phyloP scores from a whole-genome alignment of 2,329 filamentous ascomycete genomes.

The Fusarium compactum region DNA sequence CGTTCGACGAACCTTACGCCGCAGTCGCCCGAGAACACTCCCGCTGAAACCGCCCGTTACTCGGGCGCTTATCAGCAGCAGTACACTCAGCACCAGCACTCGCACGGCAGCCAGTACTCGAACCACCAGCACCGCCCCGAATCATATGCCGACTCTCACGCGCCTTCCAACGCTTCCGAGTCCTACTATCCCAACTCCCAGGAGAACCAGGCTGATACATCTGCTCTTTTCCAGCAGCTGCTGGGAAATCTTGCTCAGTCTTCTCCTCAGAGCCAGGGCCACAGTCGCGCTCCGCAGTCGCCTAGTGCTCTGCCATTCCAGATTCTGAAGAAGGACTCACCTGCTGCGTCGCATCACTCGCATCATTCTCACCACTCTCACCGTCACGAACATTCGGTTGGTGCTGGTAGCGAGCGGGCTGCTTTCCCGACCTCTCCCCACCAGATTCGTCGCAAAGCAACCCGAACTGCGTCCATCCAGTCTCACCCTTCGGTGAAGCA shows the following conservation, averaged over 20 bases:
- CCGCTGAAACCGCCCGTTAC: slow-evolving; percentile 47
- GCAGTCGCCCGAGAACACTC: slow-evolving; percentile 54
- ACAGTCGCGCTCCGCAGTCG: slow-evolving; percentile 48
- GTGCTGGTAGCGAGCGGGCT: slow-evolving; percentile 58
- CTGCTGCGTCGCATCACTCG: slow-evolving; percentile 53
- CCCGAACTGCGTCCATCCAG: slow-evolving; percentile 52
- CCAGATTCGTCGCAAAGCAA: slow-evolving; percentile 54
- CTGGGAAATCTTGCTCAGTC: slow-evolving; percentile 54
- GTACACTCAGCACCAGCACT: slow-evolving; percentile 38
- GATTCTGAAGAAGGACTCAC: slow-evolving; percentile 65
- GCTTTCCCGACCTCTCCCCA: slow-evolving; percentile 59
- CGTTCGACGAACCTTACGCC: slow-evolving; percentile 60
- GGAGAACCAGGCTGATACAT: slow-evolving; percentile 54
- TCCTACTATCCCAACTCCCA: slow-evolving; percentile 50
- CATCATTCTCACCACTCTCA: slow-evolving; percentile 55
- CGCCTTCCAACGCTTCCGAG: slow-evolving; percentile 43
- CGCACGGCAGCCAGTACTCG: slow-evolving; percentile 42
- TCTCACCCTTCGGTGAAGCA: slow-evolving; percentile 47
- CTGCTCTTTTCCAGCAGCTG: slow-evolving; percentile 54
- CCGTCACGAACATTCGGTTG: slow-evolving; percentile 53
- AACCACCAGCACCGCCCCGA: slow-evolving; percentile 47
- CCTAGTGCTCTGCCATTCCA: slow-evolving; percentile 56
- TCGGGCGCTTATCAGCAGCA: slow-evolving; percentile 50
- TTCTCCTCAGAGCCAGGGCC: slow-evolving; percentile 58
- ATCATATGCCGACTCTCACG: slow-evolving; percentile 44